Evolutionary conservation across 2,329 filamentous ascomycete genomes (phyloP).

Genomic region (Chalaropsis thielavioides): DNA sequence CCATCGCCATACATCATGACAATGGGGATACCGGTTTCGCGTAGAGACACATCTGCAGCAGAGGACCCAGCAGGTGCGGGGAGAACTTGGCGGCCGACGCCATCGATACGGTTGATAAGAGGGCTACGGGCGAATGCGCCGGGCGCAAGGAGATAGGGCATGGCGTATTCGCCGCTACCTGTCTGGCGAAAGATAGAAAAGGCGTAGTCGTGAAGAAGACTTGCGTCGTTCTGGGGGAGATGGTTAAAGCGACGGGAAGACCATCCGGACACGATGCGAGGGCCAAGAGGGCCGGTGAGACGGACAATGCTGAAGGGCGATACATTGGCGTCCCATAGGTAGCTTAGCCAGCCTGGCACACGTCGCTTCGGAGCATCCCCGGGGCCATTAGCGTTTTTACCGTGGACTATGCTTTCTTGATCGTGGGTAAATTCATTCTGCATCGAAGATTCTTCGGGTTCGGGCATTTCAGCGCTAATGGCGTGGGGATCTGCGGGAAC

Average conservation of each 20-base stretch:
- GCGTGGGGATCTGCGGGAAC: conserved; percentile 91
- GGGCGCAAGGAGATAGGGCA: conserved; percentile 83
- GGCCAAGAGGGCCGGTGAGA: conserved; percentile 76
- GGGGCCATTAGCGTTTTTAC: conserved; percentile 21
- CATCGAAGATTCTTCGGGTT: conserved; percentile 57
- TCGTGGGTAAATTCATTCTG: conserved; percentile 69
- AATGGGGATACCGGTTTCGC: conserved; percentile 59
- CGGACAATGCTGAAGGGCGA: conserved; percentile 88
- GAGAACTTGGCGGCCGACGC: conserved; percentile 61
- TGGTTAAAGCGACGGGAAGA: conserved; percentile 85
- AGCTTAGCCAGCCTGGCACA: conserved; percentile 73
- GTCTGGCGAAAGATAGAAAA: conserved; percentile 88
- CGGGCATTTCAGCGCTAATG: conserved; percentile 64
- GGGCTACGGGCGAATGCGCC: conserved; percentile 84
- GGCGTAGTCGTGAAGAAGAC: conserved; percentile 80
- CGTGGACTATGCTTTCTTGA: conserved; percentile 38
- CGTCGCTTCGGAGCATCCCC: conserved; percentile 34
- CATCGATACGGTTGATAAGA: conserved; percentile 72
- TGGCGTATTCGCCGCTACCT: conserved; percentile 84
- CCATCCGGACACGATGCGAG: conserved; percentile 87
- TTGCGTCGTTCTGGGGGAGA: conserved; percentile 62
- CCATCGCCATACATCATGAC: conserved; percentile 94
- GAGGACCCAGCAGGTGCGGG: conserved; percentile 21
- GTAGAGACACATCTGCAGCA: conserved; percentile 20
- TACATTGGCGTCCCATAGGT: conserved; percentile 93